Conservation (phyloP, 257 asterid genomes). For the Gynochthodes officinalis region DNA sequence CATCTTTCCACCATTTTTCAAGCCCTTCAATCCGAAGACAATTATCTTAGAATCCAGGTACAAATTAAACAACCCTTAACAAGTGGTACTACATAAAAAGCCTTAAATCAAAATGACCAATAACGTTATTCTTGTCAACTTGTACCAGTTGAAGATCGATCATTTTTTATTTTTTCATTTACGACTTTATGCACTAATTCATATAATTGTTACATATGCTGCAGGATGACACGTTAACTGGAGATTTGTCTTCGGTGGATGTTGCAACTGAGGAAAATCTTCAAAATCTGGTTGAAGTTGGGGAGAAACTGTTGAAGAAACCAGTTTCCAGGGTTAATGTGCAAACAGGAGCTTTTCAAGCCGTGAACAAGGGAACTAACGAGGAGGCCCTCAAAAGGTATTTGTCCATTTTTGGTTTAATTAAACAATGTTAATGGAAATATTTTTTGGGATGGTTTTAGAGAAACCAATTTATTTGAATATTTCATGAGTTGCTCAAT, state of each 20-base stretch:
- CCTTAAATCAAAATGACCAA: background rate
- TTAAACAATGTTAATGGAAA: too few species aligned
- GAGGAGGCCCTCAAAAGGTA: constrained; percentile 36
- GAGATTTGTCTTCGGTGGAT: constrained; percentile 37
- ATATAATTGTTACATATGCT: too few species aligned
- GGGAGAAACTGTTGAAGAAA: constrained; percentile 33
- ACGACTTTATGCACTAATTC: background rate
- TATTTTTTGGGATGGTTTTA: too few species aligned
- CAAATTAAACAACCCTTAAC: too few species aligned
- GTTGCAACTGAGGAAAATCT: constrained; percentile 37
- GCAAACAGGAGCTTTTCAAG: constrained; percentile 27
- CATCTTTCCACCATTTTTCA: constrained; percentile 40
- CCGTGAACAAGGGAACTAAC: constrained; percentile 33
- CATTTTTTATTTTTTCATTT: too few species aligned
- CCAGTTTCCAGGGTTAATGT: constrained; percentile 45
- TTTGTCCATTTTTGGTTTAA: too few species aligned
- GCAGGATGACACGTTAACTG: constrained; percentile 39
- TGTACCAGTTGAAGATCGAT: too few species aligned
- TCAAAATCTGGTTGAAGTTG: constrained; percentile 32
- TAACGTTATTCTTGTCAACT: too few species aligned
- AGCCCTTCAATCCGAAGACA: constrained; percentile 20
- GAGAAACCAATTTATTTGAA: too few species aligned
- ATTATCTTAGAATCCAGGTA: constrained; percentile 23
- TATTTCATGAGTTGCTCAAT: too few species aligned
- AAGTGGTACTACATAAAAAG: too few species aligned